phyloP scores from a whole-genome alignment of 805 yeast species.

The Ogataea glucozyma region DNA sequence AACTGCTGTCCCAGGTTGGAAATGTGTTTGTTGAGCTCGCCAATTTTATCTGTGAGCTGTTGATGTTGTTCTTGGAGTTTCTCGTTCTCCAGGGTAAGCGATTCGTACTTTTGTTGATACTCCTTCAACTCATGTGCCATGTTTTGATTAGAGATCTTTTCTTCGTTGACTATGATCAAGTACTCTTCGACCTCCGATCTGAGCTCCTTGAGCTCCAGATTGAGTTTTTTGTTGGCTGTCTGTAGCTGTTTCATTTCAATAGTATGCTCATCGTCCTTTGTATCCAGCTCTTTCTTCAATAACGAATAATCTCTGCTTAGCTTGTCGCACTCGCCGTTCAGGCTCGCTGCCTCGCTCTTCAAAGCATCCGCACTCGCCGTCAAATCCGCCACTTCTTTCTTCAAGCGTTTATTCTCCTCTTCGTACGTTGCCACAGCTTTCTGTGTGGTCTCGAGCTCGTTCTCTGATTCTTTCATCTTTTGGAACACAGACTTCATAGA shows the following conservation, averaged over 20 bases:
- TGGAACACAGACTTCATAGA: conserved; percentile 73
- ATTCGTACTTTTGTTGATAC: conserved; percentile 29
- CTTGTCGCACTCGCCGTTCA: conserved; percentile 57
- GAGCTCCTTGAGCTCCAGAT: conserved; percentile 38
- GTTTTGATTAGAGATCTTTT: conserved; percentile 45
- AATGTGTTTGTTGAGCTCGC: conserved; percentile 13
- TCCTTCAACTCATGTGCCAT: conserved; percentile 44
- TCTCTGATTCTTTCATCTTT: conserved; percentile 72
- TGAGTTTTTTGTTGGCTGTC: conserved; percentile 40
- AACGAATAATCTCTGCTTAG: conserved; percentile 42
- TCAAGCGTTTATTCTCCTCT: conserved; percentile 37
- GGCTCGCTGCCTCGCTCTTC: conserved; percentile 38
- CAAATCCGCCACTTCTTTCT: conserved; percentile 34
- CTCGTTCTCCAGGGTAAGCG: conserved; percentile 27
- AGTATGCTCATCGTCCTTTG: conserved; percentile 42
- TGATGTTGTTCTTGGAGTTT: conserved; percentile 31
- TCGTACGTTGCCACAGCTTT: conserved; percentile 44
- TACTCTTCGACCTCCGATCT: conserved; percentile 39
- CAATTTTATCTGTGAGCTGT: conserved; percentile 23
- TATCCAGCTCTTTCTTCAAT: conserved; percentile 40
- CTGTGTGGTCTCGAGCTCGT: conserved; percentile 56
- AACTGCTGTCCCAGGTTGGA: conserved; percentile 16
- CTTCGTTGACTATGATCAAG: conserved; percentile 41
- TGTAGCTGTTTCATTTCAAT: conserved; percentile 44
- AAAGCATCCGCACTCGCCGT: conserved; percentile 23